Conservation (phyloP, 495 filamentous ascomycete genomes). For the Aspergillus avenaceus region DNA sequence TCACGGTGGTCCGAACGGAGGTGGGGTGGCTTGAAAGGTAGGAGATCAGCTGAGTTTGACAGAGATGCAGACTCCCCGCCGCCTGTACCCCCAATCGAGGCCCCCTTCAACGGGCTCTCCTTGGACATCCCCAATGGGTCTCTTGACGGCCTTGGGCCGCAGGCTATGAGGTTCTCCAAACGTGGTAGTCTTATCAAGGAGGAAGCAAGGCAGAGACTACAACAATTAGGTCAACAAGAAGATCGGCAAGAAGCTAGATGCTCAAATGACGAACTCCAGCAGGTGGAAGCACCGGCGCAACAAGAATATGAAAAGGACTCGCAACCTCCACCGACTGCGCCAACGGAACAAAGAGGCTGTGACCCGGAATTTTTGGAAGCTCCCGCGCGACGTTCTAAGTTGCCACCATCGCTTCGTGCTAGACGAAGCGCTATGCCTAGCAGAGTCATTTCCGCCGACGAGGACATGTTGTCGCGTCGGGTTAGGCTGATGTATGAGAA, state of each 20-base stretch:
- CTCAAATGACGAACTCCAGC: neutral
- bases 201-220: conserved; percentile 19
- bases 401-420: conserved; percentile 28
- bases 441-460: conserved; percentile 61
- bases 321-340: neutral
- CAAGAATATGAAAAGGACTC: neutral
- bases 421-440: conserved; percentile 29
- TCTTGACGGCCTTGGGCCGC: conserved; percentile 49
- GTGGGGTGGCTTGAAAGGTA: conserved; percentile 34
- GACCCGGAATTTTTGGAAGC: conserved; percentile 26
- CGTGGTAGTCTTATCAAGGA: conserved; percentile 45
- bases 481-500: conserved; percentile 90
- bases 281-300: neutral
- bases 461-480: conserved; percentile 80
- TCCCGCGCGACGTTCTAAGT: conserved; percentile 39
- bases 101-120: conserved; percentile 49
- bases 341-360: conserved; percentile 8
- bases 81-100: conserved; percentile 32
- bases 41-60: conserved; percentile 35
- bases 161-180: conserved; percentile 55
- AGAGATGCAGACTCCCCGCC: conserved; percentile 28
- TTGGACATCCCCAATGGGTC: conserved; percentile 52
- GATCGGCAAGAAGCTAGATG: conserved; percentile 2
- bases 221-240: conserved; percentile 15
- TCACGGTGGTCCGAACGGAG: conserved; percentile 44